These are phyloP conservation scores for Cyberlindnera japonica DNA, from an alignment of 805 yeast species.

Conservation along the genomic window DNA sequence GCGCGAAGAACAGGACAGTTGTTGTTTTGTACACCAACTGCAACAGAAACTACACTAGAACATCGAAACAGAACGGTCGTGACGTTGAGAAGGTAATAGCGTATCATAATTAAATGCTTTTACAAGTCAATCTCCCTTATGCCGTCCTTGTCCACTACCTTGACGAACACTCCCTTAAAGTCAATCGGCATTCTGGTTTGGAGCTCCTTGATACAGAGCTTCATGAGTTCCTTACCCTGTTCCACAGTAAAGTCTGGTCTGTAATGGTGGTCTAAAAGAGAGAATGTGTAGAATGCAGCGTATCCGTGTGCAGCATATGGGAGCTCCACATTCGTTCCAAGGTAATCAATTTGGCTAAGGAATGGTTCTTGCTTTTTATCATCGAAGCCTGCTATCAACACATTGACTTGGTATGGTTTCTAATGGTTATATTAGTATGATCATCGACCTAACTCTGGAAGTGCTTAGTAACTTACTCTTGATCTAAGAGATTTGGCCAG, in stretches of 20 bases:
- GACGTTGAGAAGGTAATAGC: neutral
- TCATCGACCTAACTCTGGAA: neutral
- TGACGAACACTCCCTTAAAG: slow-evolving; percentile 79
- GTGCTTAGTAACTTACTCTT: slow-evolving; percentile 37
- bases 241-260: slow-evolving; percentile 67
- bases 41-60: no score
- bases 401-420: slow-evolving; percentile 92
- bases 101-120: neutral
- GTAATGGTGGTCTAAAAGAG: slow-evolving; percentile 88
- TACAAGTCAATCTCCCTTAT: slow-evolving; percentile 37
- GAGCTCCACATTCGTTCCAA: slow-evolving; percentile 85
- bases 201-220: slow-evolving; percentile 73
- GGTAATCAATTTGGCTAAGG: slow-evolving; percentile 86
- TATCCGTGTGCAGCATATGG: slow-evolving; percentile 99
- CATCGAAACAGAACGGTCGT: slow-evolving; percentile 63
- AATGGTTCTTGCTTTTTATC: slow-evolving; percentile 53
- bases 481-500: slow-evolving; percentile 86
- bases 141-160: slow-evolving; percentile 63
- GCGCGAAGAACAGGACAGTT: no score
- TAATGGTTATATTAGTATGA: slow-evolving; percentile 11
- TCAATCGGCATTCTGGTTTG: slow-evolving; percentile 86
- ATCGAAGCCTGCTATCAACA: slow-evolving; percentile 84
- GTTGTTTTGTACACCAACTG: no score
- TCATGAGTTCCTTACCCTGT: slow-evolving; percentile 74
- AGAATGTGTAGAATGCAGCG: slow-evolving; percentile 92